Base-by-base conservation (phyloP, 139 green algal genomes). In the Auxenochlorella pyrenoidosa region DNA sequence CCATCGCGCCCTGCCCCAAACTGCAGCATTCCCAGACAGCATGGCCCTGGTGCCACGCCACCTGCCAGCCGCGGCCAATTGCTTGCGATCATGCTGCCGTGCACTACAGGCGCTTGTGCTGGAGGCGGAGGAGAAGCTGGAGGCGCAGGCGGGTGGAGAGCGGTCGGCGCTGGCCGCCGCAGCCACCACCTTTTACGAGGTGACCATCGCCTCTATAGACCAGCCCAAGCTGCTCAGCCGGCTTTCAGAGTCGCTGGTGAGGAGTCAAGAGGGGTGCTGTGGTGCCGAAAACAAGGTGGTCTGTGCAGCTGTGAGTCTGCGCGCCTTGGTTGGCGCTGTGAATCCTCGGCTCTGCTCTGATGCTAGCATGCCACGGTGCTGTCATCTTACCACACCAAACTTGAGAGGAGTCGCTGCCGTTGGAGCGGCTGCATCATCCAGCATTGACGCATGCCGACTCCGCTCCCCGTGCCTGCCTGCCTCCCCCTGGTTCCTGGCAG, bases 181-280 rank as follows among this genome's bases (percentile, higher is more conserved):
- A 34, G 89, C 90, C 32, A 84, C 82, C 65, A 91, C 91, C 12
- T 98, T 98, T 78, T 98, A 97, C 81, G 97, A 99, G 83, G 95
- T 99, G 44, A 98, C 96, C 28, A 94, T 99, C 34, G 95, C 95
- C 5, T 96, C 94, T n/a, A 91, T 94, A 70, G 96, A 99, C 90
- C 95, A 97, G 92, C 96, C 96, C 54, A 98, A 98, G 87, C 92
- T 98, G 59, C 92, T 99, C 6, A 97, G 94, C 92, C 88, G 95
- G 36, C 90, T 99, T 0, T 97, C 94, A 28, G 93, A 97, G 66
- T 95, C 92, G 3, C 90, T 99, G 92, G 95, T 97, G 83, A 84
- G 94, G 76, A 30, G 71, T 19, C 40, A 18, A n/a, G 43, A n/a
- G 2, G 13, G 43, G 24, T 63, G 43, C 44, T 28, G 43, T 24